Percentiles rank a stretch among this genome's conserved stretches.
Conservation (phyloP, 2,329 filamentous ascomycete genomes). For the Fusarium dimerum region DNA sequence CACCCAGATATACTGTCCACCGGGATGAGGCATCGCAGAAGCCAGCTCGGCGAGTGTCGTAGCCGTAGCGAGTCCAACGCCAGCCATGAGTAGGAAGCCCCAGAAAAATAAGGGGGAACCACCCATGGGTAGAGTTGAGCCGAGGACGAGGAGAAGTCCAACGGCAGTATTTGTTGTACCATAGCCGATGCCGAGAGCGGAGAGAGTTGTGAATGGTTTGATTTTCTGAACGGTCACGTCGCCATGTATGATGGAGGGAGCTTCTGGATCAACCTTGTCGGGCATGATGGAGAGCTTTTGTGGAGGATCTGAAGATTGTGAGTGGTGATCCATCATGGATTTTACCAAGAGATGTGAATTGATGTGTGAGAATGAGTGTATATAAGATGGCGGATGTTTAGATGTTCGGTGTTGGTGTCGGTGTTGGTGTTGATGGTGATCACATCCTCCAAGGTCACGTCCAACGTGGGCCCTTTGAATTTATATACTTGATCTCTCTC, state of each 20-base stretch:
- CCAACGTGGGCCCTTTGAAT: too few species aligned
- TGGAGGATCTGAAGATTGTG: neutral
- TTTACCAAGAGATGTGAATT: too few species aligned
- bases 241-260: constrained; percentile 10
- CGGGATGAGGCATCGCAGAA: constrained; percentile 31
- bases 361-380: too few species aligned
- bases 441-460: too few species aligned
- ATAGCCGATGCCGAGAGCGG: constrained; percentile 29
- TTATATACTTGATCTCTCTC: too few species aligned
- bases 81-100: constrained; percentile 26
- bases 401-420: too few species aligned
- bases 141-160: constrained; percentile 22
- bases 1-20: constrained; percentile 32
- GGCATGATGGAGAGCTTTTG: constrained; percentile 1
- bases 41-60: constrained; percentile 29
- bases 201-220: constrained; percentile 36
- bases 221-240: constrained; percentile 22
- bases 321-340: neutral
- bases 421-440: too few species aligned
- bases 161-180: constrained; percentile 28
- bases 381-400: too few species aligned
- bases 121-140: constrained; percentile 19
- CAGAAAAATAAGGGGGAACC: constrained; percentile 27
- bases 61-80: constrained; percentile 28
- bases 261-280: constrained; percentile 2